Evolutionary conservation across 202 grass and related monocot genomes (phyloP).

Genomic region (Dendrocalamus latiflorus): DNA sequence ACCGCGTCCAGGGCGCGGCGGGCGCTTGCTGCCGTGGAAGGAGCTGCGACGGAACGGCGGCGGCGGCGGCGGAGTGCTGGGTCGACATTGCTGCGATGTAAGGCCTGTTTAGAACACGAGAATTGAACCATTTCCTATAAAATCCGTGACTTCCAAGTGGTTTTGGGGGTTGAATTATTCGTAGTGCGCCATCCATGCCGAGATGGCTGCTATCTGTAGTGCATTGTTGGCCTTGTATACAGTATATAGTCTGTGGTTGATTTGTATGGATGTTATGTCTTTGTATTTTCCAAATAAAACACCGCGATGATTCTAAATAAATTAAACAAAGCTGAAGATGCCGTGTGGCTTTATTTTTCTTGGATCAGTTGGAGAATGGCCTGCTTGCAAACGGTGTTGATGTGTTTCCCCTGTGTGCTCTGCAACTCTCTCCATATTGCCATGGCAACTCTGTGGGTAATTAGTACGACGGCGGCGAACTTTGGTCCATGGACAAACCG

Average conservation of each 20-base stretch:
- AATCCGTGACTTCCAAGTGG: not conserved
- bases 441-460: not conserved
- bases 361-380: not conserved
- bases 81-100: constrained; percentile 15
- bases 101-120: not conserved
- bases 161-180: not conserved
- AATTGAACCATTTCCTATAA: too few species aligned
- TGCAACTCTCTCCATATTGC: not conserved
- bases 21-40: not conserved
- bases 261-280: too few species aligned
- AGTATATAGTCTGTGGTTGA: not conserved
- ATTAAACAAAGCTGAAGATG: too few species aligned
- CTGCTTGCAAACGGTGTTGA: not conserved
- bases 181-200: too few species aligned
- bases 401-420: not conserved
- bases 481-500: too few species aligned
- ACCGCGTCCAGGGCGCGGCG: not conserved
- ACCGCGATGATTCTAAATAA: too few species aligned
- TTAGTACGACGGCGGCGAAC: too few species aligned
- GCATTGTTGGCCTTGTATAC: not conserved
- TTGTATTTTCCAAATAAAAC: too few species aligned
- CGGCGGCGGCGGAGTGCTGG: not conserved
- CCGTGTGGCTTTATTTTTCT: too few species aligned
- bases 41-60: not conserved
- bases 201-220: not conserved